Conservation (phyloP, 225 moss, liverwort and hornwort species). For the Takakia lepidozioides region DNA sequence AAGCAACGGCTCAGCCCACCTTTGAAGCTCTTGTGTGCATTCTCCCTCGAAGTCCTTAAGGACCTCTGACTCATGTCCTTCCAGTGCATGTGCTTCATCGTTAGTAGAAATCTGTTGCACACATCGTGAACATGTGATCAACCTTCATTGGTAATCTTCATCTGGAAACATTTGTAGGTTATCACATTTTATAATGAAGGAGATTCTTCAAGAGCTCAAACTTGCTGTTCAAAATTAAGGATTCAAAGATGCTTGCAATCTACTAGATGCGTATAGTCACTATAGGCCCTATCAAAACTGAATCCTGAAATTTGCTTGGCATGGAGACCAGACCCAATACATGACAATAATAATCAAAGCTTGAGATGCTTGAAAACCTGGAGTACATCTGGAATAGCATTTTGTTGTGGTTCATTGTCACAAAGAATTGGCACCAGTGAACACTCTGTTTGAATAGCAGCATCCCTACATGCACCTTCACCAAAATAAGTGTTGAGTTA, state of each 20-base stretch:
- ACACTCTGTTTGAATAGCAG: slow-evolving; percentile 31
- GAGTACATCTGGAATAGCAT: not conserved
- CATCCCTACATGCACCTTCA: slow-evolving; percentile 47
- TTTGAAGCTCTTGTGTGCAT: slow-evolving; percentile 19
- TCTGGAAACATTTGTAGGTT: not conserved
- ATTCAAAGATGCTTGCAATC: slow-evolving; percentile 8
- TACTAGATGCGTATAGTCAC: slow-evolving; percentile 1
- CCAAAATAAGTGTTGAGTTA: no score
- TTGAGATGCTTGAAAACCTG: slow-evolving; percentile 1
- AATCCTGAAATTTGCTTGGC: not conserved
- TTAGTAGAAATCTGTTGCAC: slow-evolving; percentile 15
- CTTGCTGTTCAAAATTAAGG: slow-evolving; percentile 22
- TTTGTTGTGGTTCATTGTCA: slow-evolving; percentile 3
- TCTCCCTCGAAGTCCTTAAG: slow-evolving; percentile 13
- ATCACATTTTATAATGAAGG: not conserved
- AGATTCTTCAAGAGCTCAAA: not conserved
- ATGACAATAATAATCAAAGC: not conserved
- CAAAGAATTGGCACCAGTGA: slow-evolving; percentile 1
- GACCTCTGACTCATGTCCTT: slow-evolving; percentile 6
- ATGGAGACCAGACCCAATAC: not conserved
- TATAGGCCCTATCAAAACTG: not conserved
- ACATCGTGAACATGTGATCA: not conserved
- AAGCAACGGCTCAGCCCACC: slow-evolving; percentile 45
- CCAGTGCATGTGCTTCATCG: slow-evolving; percentile 5
- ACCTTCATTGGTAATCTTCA: not conserved